Conservation (phyloP, 2,329 filamentous ascomycete genomes). For the Herpotrichia juniperi region DNA sequence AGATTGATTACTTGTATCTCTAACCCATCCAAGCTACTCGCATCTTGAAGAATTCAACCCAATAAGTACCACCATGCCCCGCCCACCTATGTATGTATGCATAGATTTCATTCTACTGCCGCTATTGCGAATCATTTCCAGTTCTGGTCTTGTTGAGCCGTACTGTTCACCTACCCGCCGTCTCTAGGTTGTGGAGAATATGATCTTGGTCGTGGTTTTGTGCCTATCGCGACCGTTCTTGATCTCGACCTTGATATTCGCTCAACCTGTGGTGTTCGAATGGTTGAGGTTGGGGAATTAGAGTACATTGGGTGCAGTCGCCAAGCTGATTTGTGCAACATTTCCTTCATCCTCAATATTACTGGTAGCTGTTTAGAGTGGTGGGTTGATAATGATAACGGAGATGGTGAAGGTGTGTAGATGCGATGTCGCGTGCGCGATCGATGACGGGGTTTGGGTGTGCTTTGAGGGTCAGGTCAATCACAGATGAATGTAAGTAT, state of each 20-base stretch:
- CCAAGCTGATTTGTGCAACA: neutral
- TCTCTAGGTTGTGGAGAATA: conserved; percentile 1
- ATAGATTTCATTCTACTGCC: too few species aligned
- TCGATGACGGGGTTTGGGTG: neutral
- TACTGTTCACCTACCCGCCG: neutral
- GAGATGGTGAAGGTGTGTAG: neutral
- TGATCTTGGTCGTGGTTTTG: neutral
- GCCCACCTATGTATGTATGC: too few species aligned
- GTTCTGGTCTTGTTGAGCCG: too few species aligned
- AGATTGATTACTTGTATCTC: too few species aligned
- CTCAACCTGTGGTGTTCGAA: neutral
- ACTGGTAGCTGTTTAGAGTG: neutral
- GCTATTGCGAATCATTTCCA: too few species aligned
- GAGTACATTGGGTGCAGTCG: neutral
- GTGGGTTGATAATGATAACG: neutral
- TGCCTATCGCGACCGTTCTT: neutral
- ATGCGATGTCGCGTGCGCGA: conserved; percentile 5
- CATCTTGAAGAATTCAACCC: too few species aligned
- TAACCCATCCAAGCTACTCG: too few species aligned
- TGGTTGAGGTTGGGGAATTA: neutral
- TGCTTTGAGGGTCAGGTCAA: neutral
- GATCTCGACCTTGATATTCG: neutral
- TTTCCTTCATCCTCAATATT: neutral
- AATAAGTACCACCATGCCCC: too few species aligned
- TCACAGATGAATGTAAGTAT: neutral